These are phyloP conservation scores for Paecilomyces variotii DNA, from an alignment of 2,329 filamentous ascomycete genomes.

Conservation along the genomic window DNA sequence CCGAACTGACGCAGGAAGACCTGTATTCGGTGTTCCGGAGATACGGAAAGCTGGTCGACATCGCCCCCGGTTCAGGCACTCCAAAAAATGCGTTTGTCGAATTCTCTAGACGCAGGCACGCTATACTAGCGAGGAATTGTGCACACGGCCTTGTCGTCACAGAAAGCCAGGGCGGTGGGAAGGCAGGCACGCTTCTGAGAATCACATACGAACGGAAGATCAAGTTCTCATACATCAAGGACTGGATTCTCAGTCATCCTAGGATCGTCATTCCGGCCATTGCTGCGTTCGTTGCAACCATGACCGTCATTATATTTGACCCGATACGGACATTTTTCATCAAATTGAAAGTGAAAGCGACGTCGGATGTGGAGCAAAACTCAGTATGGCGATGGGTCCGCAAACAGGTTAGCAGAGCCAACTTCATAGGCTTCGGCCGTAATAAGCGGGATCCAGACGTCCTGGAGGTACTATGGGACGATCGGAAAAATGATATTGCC, in stretches of 20 bases:
- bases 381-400: slow-evolving; percentile 73
- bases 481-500: slow-evolving; percentile 72
- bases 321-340: slow-evolving; percentile 92
- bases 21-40: slow-evolving; percentile 79
- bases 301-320: slow-evolving; percentile 86
- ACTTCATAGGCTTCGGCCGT: slow-evolving; percentile 35
- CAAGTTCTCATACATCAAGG: slow-evolving; percentile 71
- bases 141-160: slow-evolving; percentile 73
- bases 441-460: slow-evolving; percentile 56
- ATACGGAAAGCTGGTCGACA: slow-evolving; percentile 87
- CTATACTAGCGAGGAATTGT: slow-evolving; percentile 86
- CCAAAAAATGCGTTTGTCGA: slow-evolving; percentile 75
- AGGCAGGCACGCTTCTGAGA: slow-evolving; percentile 65
- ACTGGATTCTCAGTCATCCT: slow-evolving; percentile 81
- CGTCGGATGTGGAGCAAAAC: slow-evolving; percentile 66
- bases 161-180: slow-evolving; percentile 64
- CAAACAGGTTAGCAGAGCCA: slow-evolving; percentile 46
- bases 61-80: slow-evolving; percentile 72
- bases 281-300: slow-evolving; percentile 69
- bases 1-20: slow-evolving; percentile 77
- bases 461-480: slow-evolving; percentile 77
- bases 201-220: slow-evolving; percentile 75
- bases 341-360: slow-evolving; percentile 73
- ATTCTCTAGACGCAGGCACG: slow-evolving; percentile 64
- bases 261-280: slow-evolving; percentile 77